These are phyloP conservation scores for Rhytidiadelphus loreus DNA, from an alignment of 225 moss, liverwort and hornwort species.

Conservation along the genomic window DNA sequence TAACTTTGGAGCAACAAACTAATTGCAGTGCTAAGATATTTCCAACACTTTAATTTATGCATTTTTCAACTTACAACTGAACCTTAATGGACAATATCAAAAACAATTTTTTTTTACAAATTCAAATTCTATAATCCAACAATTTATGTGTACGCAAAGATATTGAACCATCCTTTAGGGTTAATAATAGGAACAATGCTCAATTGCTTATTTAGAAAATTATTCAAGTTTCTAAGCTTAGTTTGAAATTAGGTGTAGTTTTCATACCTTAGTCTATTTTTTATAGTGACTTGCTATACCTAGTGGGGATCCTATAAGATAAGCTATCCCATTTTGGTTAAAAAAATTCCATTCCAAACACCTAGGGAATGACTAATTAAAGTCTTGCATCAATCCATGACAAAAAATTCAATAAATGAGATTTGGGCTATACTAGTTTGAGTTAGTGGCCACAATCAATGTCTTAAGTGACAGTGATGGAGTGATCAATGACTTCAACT, in stretches of 20 bases:
- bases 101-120: too few relatives aligned
- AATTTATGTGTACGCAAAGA: too few relatives aligned
- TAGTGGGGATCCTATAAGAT: background rate
- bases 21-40: too few relatives aligned
- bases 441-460: too few relatives aligned
- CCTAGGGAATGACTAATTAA: background rate
- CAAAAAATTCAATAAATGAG: background rate
- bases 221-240: background rate
- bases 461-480: fast-evolving
- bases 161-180: too few relatives aligned
- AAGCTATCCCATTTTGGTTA: fast-evolving
- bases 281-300: too few relatives aligned
- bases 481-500: background rate
- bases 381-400: background rate
- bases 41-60: too few relatives aligned
- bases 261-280: fast-evolving
- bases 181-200: background rate
- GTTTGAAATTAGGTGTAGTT: background rate
- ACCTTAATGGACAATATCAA: fast-evolving
- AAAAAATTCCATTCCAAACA: background rate
- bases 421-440: background rate
- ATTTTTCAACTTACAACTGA: too few relatives aligned
- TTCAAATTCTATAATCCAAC: too few relatives aligned
- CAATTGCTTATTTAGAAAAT: background rate
- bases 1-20: too few relatives aligned